These are phyloP conservation scores for Candida anglica DNA, from an alignment of 805 yeast genomes.

Conservation along the genomic window DNA sequence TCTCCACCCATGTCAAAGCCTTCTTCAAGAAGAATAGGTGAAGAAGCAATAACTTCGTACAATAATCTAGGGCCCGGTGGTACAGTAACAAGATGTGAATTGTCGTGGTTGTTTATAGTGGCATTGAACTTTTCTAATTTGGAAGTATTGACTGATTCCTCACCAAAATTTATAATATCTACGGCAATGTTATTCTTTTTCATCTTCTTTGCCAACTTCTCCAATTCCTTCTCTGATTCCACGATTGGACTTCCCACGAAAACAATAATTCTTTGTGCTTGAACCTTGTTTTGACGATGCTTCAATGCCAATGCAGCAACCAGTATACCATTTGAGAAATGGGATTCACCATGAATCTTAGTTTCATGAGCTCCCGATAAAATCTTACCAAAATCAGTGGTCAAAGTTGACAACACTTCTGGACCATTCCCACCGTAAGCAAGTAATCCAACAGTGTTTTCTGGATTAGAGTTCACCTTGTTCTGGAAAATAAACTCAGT, in stretches of 20 bases:
- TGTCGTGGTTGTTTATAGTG: conserved; percentile 69
- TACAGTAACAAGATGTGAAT: conserved; percentile 77
- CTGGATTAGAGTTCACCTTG: conserved; percentile 87
- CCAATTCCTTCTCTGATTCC: conserved; percentile 67
- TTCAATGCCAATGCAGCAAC: conserved; percentile 89
- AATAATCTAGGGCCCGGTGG: conserved; percentile 85
- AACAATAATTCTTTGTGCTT: conserved; percentile 82
- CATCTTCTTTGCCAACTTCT: conserved; percentile 83
- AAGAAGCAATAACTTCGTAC: conserved; percentile 74
- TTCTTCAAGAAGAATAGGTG: conserved; percentile 69
- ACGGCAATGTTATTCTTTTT: conserved; percentile 90
- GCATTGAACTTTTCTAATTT: conserved; percentile 77
- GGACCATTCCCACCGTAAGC: conserved; percentile 85
- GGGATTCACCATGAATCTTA: conserved; percentile 60
- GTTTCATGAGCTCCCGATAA: conserved; percentile 80
- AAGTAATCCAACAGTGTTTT: conserved; percentile 87
- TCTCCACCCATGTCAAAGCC: conserved; percentile 49
- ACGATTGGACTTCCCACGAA: conserved; percentile 85
- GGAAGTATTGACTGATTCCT: conserved; percentile 69
- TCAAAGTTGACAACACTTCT: conserved; percentile 81
- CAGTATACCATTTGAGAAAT: conserved; percentile 80
- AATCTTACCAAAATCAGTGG: conserved; percentile 82
- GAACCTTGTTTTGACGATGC: conserved; percentile 93
- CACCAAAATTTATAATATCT: conserved; percentile 91
- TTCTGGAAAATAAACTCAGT: conserved; percentile 82